Percentiles rank a stretch among this genome's conserved stretches.
Conservation (phyloP, 2,329 filamentous ascomycete species). For the Thelonectria olida region DNA sequence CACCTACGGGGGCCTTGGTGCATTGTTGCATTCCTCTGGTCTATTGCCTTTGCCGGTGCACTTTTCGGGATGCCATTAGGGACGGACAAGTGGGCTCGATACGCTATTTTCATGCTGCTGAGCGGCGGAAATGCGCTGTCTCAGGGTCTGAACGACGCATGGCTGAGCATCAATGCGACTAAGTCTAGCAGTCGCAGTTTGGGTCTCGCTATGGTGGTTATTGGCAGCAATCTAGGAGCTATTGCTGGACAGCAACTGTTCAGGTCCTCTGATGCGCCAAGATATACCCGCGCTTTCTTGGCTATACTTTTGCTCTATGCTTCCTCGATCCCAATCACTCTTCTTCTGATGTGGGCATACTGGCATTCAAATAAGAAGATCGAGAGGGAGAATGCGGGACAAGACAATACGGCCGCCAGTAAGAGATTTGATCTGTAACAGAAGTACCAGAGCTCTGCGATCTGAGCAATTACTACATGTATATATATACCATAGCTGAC, state of each 20-base stretch:
- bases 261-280: conserved; percentile 27
- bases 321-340: conserved; percentile 25
- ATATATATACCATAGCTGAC: too few relatives aligned
- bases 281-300: conserved; percentile 29
- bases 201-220: conserved; percentile 35
- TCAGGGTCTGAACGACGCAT: conserved; percentile 38
- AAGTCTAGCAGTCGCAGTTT: conserved; percentile 28
- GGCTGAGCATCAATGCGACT: conserved; percentile 34
- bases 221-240: conserved; percentile 35
- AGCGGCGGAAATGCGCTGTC: conserved; percentile 31
- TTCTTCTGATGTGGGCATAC: conserved; percentile 34
- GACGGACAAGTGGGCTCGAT: conserved; percentile 29
- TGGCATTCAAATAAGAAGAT: conserved; percentile 31
- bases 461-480: too few relatives aligned
- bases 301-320: conserved; percentile 30
- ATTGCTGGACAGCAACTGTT: conserved; percentile 39
- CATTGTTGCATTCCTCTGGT: conserved; percentile 32
- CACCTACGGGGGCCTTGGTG: conserved; percentile 31
- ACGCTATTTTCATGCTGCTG: conserved; percentile 28
- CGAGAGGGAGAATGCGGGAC: not conserved
- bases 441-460: too few relatives aligned
- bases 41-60: conserved; percentile 30
- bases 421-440: conserved; percentile 13
- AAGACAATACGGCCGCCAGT: not conserved
- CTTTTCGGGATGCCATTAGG: conserved; percentile 15